Evolutionary conservation across 805 yeast species (phyloP).

Genomic region (Kluyveromyces lactis): DNA sequence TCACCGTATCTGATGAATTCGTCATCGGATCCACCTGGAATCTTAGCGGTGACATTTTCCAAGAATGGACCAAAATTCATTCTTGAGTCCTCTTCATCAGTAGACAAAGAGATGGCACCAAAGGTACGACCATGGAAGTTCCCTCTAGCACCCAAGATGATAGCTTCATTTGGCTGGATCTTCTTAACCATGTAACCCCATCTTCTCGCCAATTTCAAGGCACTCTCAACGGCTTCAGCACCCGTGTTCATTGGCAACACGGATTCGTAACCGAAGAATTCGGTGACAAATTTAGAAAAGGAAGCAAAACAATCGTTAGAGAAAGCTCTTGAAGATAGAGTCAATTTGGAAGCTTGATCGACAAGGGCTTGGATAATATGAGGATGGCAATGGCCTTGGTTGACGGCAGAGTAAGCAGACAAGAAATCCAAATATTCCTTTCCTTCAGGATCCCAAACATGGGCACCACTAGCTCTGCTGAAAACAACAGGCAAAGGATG

Average conservation of each 20-base stretch:
- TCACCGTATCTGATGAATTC: conserved; percentile 68
- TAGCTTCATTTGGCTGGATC: conserved; percentile 76
- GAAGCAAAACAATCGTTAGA: conserved; percentile 81
- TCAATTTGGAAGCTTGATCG: conserved; percentile 78
- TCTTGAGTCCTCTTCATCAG: conserved; percentile 82
- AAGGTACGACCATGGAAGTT: conserved; percentile 96
- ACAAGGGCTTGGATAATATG: conserved; percentile 75
- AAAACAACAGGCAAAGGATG: conserved; percentile 95
- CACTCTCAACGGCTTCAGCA: conserved; percentile 97
- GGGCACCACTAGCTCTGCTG: conserved; percentile 78
- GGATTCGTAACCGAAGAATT: conserved; percentile 83
- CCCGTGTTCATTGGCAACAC: conserved; percentile 98
- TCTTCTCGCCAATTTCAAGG: conserved; percentile 86
- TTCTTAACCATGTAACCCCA: conserved; percentile 92
- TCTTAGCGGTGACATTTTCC: conserved; percentile 71
- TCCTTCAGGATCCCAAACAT: conserved; percentile 98
- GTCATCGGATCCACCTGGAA: conserved; percentile 63
- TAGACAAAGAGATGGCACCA: conserved; percentile 92
- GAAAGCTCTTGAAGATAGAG: conserved; percentile 88
- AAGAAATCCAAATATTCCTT: conserved; percentile 86
- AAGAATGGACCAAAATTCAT: conserved; percentile 85
- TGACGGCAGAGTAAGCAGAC: conserved; percentile 94
- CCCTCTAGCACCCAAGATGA: conserved; percentile 76
- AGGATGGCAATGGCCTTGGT: conserved; percentile 98
- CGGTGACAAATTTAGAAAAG: conserved; percentile 81